phyloP scores from a whole-genome alignment of 495 filamentous ascomycete genomes.

The Talaromyces nanjingensis region DNA sequence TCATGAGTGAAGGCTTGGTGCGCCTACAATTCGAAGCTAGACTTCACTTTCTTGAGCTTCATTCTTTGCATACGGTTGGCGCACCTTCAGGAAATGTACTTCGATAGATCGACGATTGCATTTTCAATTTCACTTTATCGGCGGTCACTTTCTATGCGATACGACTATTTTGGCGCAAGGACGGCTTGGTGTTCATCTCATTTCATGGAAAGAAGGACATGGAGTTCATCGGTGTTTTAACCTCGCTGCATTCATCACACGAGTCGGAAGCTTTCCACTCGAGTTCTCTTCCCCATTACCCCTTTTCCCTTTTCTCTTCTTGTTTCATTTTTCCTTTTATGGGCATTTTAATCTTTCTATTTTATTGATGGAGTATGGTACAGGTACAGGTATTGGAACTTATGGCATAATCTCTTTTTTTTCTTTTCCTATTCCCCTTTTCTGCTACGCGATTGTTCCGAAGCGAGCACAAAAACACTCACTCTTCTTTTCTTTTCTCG shows the following conservation, averaged over 20 bases:
- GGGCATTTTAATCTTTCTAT: slow-evolving; percentile 1
- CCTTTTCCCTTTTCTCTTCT: slow-evolving; percentile 8
- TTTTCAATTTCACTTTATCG: background rate
- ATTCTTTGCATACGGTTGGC: background rate
- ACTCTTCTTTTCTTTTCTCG: slow-evolving; percentile 10
- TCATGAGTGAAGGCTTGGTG: slow-evolving; percentile 6
- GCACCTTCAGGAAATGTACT: background rate
- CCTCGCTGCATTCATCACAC: background rate
- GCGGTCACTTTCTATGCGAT: background rate
- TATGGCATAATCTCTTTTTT: slow-evolving; percentile 5
- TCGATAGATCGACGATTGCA: background rate
- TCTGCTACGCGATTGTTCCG: background rate
- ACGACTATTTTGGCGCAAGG: slow-evolving; percentile 2
- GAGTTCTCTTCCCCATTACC: slow-evolving; percentile 8
- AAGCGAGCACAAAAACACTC: background rate
- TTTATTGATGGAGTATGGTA: slow-evolving; percentile 6
- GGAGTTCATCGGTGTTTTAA: slow-evolving; percentile 4
- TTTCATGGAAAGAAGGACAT: slow-evolving; percentile 7
- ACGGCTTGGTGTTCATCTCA: slow-evolving; percentile 8
- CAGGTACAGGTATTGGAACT: slow-evolving; percentile 1
- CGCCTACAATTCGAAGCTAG: background rate
- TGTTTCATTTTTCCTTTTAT: slow-evolving; percentile 15
- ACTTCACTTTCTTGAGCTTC: background rate
- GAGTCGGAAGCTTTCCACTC: background rate
- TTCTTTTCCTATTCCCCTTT: background rate